These are phyloP conservation scores for Chamaenerion angustifolium DNA, from an alignment of 345 rosid species.

Conservation along the genomic window DNA sequence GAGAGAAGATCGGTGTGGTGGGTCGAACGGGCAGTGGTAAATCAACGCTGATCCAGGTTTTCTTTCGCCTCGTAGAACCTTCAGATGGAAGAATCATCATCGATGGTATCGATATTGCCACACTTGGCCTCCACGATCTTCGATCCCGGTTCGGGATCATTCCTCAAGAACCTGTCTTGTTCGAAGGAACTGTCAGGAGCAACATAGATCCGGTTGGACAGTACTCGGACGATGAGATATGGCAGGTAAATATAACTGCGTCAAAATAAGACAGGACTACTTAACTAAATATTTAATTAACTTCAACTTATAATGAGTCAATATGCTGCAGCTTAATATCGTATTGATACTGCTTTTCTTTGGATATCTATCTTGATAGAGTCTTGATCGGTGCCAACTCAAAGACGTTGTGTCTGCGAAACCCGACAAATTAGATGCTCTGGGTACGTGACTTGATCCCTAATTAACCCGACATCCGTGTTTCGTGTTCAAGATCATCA, in stretches of 20 bases:
- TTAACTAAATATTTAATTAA: no score
- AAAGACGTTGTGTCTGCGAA: conserved; percentile 59
- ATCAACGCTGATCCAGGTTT: conserved; percentile 78
- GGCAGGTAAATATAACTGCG: conserved; percentile 72
- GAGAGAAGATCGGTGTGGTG: conserved; percentile 82
- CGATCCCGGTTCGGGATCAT: conserved; percentile 90
- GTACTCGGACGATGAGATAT: conserved; percentile 73
- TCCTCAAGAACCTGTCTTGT: conserved; percentile 93
- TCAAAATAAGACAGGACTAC: no score
- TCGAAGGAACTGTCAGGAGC: conserved; percentile 92
- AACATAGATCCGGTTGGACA: conserved; percentile 76
- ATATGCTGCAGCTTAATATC: no score
- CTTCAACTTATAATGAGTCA: no score
- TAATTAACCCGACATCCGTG: neutral
- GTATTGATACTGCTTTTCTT: neutral
- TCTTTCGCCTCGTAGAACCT: conserved; percentile 88
- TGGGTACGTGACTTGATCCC: conserved; percentile 25
- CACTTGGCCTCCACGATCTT: conserved; percentile 77
- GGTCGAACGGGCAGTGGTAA: conserved; percentile 98
- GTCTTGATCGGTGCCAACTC: conserved; percentile 88
- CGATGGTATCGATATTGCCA: conserved; percentile 67
- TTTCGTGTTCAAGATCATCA: neutral
- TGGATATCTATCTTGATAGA: conserved; percentile 18
- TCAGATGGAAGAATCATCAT: conserved; percentile 63
- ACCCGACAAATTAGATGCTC: conserved; percentile 68